Evolutionary conservation across 2,329 filamentous ascomycete species (phyloP).

Genomic region (Truncatella angustata): DNA sequence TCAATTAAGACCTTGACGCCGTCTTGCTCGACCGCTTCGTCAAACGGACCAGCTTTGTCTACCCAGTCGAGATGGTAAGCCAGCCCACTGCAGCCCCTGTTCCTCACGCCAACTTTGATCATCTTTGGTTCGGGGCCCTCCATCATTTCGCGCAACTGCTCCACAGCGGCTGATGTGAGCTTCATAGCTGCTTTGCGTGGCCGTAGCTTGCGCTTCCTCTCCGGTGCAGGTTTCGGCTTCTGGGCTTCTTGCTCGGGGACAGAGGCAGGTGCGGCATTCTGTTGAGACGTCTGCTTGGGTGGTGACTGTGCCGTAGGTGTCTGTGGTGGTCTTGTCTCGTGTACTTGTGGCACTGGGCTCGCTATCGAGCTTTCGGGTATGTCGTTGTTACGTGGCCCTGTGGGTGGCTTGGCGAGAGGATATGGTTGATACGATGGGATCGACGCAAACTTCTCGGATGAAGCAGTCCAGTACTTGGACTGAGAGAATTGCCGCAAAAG

Average conservation of each 20-base stretch:
- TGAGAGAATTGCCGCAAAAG: slow-evolving; percentile 41
- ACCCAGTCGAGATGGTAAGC: slow-evolving; percentile 95
- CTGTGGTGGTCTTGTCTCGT: slow-evolving; percentile 49
- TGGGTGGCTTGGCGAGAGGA: slow-evolving; percentile 40
- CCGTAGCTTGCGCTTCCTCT: slow-evolving; percentile 66
- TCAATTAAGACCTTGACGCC: slow-evolving; percentile 95
- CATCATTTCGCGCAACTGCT: slow-evolving; percentile 73
- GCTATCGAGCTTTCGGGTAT: slow-evolving; percentile 47
- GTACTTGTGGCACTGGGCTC: slow-evolving; percentile 46
- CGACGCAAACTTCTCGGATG: slow-evolving; percentile 26
- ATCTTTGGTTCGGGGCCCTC: slow-evolving; percentile 87
- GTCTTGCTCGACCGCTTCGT: slow-evolving; percentile 92
- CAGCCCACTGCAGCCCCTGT: slow-evolving; percentile 89
- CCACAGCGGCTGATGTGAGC: slow-evolving; percentile 75
- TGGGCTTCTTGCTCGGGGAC: slow-evolving; percentile 66
- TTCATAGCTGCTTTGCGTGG: slow-evolving; percentile 90
- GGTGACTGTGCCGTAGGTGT: slow-evolving; percentile 13
- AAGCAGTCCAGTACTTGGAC: slow-evolving; percentile 23
- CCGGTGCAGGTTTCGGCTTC: slow-evolving; percentile 56
- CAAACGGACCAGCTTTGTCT: slow-evolving; percentile 82
- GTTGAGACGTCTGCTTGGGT: neutral
- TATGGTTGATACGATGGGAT: slow-evolving; percentile 50
- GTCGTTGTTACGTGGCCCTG: slow-evolving; percentile 40
- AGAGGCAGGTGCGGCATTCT: slow-evolving; percentile 36
- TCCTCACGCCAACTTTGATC: slow-evolving; percentile 91